Base-by-base conservation (phyloP, 2,329 filamentous ascomycete genomes). In the Fusarium sp. region DNA sequence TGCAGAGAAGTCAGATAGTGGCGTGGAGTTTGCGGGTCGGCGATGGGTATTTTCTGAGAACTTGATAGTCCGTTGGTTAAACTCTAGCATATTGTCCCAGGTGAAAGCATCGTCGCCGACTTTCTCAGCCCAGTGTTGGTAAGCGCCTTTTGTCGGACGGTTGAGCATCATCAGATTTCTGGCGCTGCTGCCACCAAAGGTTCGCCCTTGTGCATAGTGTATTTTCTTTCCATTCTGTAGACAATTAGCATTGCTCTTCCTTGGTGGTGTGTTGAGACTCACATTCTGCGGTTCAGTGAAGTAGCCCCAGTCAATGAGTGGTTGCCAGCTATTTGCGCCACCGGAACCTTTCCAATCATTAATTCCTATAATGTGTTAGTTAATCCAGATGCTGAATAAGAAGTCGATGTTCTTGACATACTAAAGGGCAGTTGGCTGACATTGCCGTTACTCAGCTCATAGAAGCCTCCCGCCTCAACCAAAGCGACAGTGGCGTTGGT, bases 101-200 rank as follows among this genome's bases (percentile, higher is more conserved):
- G 22, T 50, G 13, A 39, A 55, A 7, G 30, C 32, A 20, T 55
- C 24, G 9, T 55, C 52, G 2, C 52, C 52, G 5, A 55, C 52
- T 24, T 50, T 39, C 11, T 55, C 44, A 3, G 52, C 52, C 52
- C 52, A 55, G 1, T 37, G 33, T 2, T 50, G 30, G 6, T 55
- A 55, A 13, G 52, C 44, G 1, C 52, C 52, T 14, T 30, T 55
- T 1, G 52, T 50, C 7, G 44, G 44, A 7, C 52, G 52, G 17
- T 55, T 50, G 7, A 50, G 32, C 44, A 55, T 55, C 52, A 55
- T 55, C 7, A 55, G 6, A 19, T 55, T 55, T 24, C 44, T 50
- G 15, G 52, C 52, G 19, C 44, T 50, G 22, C 44, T 50, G 2
- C 52, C 52, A 2, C 52, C 52, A 40, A 55, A 49, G 7, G 44